These are phyloP conservation scores for Colletotrichum noveboracense DNA, from an alignment of 2,329 filamentous ascomycete genomes.

Conservation along the genomic window DNA sequence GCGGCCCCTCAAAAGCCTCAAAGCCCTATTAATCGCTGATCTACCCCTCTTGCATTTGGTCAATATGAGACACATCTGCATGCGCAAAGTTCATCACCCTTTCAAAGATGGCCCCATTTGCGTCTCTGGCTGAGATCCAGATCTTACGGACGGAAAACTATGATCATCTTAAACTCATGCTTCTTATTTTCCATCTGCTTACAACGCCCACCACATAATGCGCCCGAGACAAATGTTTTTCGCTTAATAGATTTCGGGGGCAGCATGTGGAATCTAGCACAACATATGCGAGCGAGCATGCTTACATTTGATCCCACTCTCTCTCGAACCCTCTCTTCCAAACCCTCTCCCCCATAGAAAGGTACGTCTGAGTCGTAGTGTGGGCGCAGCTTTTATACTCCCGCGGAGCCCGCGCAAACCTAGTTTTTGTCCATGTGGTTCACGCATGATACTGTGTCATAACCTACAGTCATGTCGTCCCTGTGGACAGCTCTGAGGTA, in stretches of 20 bases:
- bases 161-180: background rate
- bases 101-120: background rate
- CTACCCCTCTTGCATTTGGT: fast-evolving
- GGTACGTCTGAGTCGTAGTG: background rate
- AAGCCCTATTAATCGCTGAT: background rate
- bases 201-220: too few species aligned
- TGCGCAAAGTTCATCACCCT: background rate
- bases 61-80: background rate
- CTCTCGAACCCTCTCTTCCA: background rate
- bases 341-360: background rate
- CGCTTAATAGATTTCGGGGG: background rate
- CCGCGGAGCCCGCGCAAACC: background rate
- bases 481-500: background rate
- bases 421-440: background rate
- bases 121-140: background rate
- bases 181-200: background rate
- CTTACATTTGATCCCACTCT: too few species aligned
- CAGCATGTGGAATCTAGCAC: background rate
- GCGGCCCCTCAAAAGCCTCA: background rate
- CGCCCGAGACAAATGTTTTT: background rate
- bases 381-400: background rate
- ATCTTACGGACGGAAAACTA: background rate
- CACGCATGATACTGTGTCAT: background rate
- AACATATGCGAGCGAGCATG: too few species aligned
- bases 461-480: background rate